Evolutionary conservation across 345 rosid species (phyloP).

Genomic region (Boechera stricta): DNA sequence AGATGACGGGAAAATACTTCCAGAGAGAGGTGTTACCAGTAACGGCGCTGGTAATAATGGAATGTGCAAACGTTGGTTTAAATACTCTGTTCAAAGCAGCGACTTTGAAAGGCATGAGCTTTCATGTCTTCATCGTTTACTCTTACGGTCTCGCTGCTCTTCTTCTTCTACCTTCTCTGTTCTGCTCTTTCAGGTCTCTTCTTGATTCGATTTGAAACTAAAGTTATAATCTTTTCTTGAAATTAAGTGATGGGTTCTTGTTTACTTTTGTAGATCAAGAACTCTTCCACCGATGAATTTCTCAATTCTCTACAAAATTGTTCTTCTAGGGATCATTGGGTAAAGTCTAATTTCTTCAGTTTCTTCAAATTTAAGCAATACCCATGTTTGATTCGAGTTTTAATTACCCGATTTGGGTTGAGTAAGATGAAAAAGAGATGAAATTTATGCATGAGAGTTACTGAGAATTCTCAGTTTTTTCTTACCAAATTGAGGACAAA

Average conservation of each 20-base stretch:
- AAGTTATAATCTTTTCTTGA: conserved; percentile 9
- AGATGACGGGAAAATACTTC: conserved; percentile 54
- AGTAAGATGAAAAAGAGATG: conserved; percentile 13
- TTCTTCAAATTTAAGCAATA: not conserved
- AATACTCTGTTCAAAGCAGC: conserved; percentile 95
- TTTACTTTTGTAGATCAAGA: conserved; percentile 58
- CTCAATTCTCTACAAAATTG: conserved; percentile 68
- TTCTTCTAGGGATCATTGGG: conserved; percentile 87
- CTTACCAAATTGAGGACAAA: conserved; percentile 6
- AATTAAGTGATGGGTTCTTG: conserved; percentile 17
- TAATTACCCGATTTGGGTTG: not conserved
- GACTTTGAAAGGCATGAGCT: conserved; percentile 74
- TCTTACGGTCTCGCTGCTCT: conserved; percentile 84
- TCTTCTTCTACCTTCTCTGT: conserved; percentile 82
- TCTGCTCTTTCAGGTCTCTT: conserved; percentile 65
- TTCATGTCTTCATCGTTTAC: conserved; percentile 76
- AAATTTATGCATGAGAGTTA: conserved; percentile 13
- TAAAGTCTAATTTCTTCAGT: conserved; percentile 25
- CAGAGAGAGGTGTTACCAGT: conserved; percentile 69
- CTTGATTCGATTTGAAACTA: conserved; percentile 1
- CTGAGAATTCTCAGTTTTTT: conserved; percentile 6
- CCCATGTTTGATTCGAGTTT: no score
- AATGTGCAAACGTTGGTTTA: conserved; percentile 66
- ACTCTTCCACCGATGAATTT: conserved; percentile 73
- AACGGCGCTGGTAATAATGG: conserved; percentile 70